Evolutionary conservation across 768 basidiomycete species (phyloP).

Genomic region (Phlebiopsis gigantea): DNA sequence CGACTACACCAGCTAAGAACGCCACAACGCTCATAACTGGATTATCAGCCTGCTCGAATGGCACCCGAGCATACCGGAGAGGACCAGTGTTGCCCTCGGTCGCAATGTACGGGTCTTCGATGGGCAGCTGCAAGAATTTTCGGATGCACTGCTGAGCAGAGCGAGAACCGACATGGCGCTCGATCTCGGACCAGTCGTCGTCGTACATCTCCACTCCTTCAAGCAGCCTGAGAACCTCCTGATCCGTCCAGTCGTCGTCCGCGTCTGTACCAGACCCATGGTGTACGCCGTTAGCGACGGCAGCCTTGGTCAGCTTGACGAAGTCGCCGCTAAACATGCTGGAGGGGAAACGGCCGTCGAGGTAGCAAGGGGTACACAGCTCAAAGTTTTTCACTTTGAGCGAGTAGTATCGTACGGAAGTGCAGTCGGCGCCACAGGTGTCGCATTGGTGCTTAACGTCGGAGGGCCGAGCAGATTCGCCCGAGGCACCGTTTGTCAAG

Average conservation of each 20-base stretch:
- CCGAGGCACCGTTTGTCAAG: constrained; percentile 50
- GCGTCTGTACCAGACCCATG: constrained; percentile 35
- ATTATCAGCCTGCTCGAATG: constrained; percentile 94
- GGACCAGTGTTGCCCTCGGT: constrained; percentile 73
- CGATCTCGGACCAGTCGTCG: constrained; percentile 91
- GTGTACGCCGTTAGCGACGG: constrained; percentile 25
- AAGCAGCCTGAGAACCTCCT: constrained; percentile 83
- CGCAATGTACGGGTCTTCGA: constrained; percentile 90
- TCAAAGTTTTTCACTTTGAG: constrained; percentile 90
- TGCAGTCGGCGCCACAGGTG: constrained; percentile 94
- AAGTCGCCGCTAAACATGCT: constrained; percentile 97
- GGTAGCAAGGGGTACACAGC: constrained; percentile 88
- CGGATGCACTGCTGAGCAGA: constrained; percentile 93
- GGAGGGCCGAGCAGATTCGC: constrained; percentile 37
- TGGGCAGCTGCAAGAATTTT: constrained; percentile 92
- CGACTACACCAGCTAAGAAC: constrained; percentile 90
- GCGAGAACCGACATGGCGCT: constrained; percentile 89
- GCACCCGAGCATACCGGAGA: constrained; percentile 70
- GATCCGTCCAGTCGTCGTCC: constrained; percentile 82
- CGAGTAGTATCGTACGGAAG: constrained; percentile 82
- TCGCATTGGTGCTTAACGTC: constrained; percentile 71
- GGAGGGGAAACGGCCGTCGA: constrained; percentile 94
- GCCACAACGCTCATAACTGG: constrained; percentile 99
- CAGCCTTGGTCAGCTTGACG: constrained; percentile 64
- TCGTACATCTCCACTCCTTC: constrained; percentile 98